Conservation (phyloP, 805 yeast species). For the Saturnispora saitoi region DNA sequence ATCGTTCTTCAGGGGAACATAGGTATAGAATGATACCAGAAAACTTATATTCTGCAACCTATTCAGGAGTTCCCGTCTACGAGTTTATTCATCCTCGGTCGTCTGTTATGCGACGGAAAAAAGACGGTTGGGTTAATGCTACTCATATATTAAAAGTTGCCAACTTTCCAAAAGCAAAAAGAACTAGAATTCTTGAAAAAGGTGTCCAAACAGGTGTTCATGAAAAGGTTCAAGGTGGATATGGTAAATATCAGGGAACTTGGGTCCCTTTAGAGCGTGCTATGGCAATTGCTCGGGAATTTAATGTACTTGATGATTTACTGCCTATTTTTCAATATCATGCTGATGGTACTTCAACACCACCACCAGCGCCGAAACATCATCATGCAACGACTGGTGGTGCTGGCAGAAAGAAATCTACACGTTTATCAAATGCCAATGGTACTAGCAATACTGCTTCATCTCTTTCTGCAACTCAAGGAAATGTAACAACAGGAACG, state of each 20-base stretch:
- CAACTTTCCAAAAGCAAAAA: constrained; percentile 85
- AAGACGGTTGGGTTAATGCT: constrained; percentile 85
- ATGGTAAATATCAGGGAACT: constrained; percentile 95
- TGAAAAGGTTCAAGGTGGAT: constrained; percentile 95
- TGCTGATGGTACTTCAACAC: constrained; percentile 40
- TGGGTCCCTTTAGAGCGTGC: constrained; percentile 91
- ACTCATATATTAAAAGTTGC: constrained; percentile 93
- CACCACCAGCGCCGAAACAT: constrained; percentile 58
- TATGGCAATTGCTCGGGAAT: constrained; percentile 53
- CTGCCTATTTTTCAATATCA: constrained; percentile 56
- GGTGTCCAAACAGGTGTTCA: constrained; percentile 88
- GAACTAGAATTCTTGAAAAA: constrained; percentile 84
- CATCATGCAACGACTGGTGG: constrained; percentile 51
- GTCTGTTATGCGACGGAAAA: constrained; percentile 70
- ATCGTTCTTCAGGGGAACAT: background rate
- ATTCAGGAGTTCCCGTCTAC: constrained; percentile 78
- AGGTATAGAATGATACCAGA: constrained; percentile 17
- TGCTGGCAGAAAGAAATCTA: constrained; percentile 21
- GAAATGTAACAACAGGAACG: constrained; percentile 3
- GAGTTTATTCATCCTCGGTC: constrained; percentile 59
- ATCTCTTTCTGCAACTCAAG: background rate
- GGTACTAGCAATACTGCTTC: background rate
- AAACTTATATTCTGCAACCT: constrained; percentile 60
- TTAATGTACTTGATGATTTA: constrained; percentile 54
- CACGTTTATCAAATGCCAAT: background rate